These are phyloP conservation scores for Phoma sp. DNA, from an alignment of 2,329 filamentous ascomycete genomes.

Conservation along the genomic window DNA sequence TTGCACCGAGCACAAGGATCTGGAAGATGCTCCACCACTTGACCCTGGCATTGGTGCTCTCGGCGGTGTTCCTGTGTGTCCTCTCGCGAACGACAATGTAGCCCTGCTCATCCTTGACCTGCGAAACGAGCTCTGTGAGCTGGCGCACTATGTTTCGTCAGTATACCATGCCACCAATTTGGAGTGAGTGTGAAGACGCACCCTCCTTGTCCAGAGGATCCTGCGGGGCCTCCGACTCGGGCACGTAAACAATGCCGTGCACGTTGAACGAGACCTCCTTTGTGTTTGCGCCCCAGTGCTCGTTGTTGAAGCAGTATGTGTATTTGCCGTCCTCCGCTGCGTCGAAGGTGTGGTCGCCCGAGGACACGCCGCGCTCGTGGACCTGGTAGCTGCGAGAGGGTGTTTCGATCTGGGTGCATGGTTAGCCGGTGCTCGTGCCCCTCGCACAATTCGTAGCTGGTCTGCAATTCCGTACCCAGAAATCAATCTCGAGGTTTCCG, in stretches of 20 bases:
- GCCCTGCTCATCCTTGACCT: slow-evolving; percentile 97
- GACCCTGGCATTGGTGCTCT: slow-evolving; percentile 95
- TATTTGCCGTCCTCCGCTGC: slow-evolving; percentile 87
- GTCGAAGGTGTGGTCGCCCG: slow-evolving; percentile 91
- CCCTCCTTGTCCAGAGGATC: slow-evolving; percentile 93
- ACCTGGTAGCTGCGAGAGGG: slow-evolving; percentile 78
- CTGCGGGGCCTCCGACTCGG: slow-evolving; percentile 80
- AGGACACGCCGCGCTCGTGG: slow-evolving; percentile 81
- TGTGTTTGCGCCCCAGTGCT: slow-evolving; percentile 93
- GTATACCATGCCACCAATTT: neutral
- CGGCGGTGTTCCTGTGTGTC: slow-evolving; percentile 96
- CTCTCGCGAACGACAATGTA: slow-evolving; percentile 96
- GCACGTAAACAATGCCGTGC: slow-evolving; percentile 96
- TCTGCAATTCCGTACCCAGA: no score
- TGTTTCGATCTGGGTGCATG: slow-evolving; percentile 71
- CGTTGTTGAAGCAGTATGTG: slow-evolving; percentile 98
- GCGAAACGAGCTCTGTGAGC: slow-evolving; percentile 83
- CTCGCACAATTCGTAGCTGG: no score
- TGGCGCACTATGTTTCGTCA: slow-evolving; percentile 68
- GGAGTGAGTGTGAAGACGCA: slow-evolving; percentile 53
- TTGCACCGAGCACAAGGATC: slow-evolving; percentile 83
- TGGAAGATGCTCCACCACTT: slow-evolving; percentile 99
- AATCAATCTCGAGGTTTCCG: slow-evolving; percentile 95
- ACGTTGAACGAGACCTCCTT: slow-evolving; percentile 99
- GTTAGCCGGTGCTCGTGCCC: slow-evolving; percentile 21